Percentiles rank a stretch among this genome's conserved stretches.
phyloP scores from a whole-genome alignment of 148 eudicot species.

The Persicaria tinctoria region DNA sequence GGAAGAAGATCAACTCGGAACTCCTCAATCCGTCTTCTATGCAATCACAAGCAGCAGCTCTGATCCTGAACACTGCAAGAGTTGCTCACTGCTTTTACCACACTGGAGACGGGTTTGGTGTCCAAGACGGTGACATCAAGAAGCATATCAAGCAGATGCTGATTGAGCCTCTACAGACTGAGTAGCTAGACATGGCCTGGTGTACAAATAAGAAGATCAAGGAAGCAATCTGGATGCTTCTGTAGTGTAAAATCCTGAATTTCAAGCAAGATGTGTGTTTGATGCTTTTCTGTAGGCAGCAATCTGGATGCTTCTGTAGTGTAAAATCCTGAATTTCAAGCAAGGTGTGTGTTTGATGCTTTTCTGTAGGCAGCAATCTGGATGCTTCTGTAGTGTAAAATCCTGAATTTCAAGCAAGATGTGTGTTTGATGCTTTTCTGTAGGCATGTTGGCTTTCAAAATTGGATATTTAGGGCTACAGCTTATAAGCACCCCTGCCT shows the following conservation, averaged over 20 bases:
- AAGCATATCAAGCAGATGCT: conserved; percentile 25
- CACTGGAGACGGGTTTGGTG: conserved; percentile 46
- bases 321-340: too few relatives aligned
- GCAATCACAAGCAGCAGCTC: conserved; percentile 15
- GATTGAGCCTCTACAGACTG: conserved; percentile 23
- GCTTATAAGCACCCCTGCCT: too few relatives aligned
- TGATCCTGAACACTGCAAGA: conserved; percentile 27
- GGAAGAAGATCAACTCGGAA: conserved; percentile 35
- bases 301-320: too few relatives aligned
- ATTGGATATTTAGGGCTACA: neutral
- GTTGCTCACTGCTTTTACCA: conserved; percentile 43
- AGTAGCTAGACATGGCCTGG: neutral
- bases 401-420: too few relatives aligned
- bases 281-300: too few relatives aligned
- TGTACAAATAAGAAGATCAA: neutral
- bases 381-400: too few relatives aligned
- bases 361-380: too few relatives aligned
- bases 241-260: too few relatives aligned
- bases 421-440: too few relatives aligned
- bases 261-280: too few relatives aligned
- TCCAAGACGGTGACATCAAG: conserved; percentile 28
- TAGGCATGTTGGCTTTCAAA: neutral
- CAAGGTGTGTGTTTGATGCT: too few relatives aligned
- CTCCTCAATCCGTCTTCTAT: conserved; percentile 13
- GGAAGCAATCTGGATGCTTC: neutral